Evolutionary conservation across 352 stramenopile genomes (phyloP).

Genomic region (Hyphochytrium catenoides): DNA sequence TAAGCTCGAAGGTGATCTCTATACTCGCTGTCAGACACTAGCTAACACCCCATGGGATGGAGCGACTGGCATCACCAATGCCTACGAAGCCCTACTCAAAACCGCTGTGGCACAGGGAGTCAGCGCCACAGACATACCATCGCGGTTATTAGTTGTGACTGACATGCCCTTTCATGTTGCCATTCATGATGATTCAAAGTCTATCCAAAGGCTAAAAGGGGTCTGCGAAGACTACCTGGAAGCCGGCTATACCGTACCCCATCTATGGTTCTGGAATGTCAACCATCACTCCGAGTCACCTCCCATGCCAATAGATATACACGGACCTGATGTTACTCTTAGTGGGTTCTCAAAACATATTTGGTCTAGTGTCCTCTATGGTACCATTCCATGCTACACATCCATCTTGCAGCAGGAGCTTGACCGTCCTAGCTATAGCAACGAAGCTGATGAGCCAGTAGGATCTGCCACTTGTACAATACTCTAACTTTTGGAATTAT

Average conservation of each 20-base stretch:
- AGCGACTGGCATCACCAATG: conserved; percentile 29
- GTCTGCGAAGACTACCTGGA: conserved; percentile 11
- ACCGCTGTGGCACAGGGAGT: conserved; percentile 16
- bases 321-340: too few relatives aligned
- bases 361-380: too few relatives aligned
- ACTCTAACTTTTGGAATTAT: too few relatives aligned
- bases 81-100: conserved; percentile 26
- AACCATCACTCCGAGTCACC: conserved; percentile 11
- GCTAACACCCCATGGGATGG: conserved; percentile 15
- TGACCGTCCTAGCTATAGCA: too few relatives aligned
- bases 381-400: too few relatives aligned
- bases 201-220: conserved; percentile 16
- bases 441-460: too few relatives aligned
- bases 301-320: too few relatives aligned
- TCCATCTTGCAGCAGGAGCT: too few relatives aligned
- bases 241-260: conserved; percentile 18
- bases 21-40: conserved; percentile 12
- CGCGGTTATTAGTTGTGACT: conserved; percentile 38
- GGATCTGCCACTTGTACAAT: too few relatives aligned
- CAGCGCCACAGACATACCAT: conserved; percentile 18
- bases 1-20: conserved; percentile 15
- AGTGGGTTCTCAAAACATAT: too few relatives aligned
- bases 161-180: conserved; percentile 55
- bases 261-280: conserved; percentile 49
- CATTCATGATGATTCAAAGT: conserved; percentile 16